Evolutionary conservation across 352 stramenopile genomes (phyloP), one percentile per base, ranked within the genome.

Genomic region (Pythium plurisporium): DNA sequence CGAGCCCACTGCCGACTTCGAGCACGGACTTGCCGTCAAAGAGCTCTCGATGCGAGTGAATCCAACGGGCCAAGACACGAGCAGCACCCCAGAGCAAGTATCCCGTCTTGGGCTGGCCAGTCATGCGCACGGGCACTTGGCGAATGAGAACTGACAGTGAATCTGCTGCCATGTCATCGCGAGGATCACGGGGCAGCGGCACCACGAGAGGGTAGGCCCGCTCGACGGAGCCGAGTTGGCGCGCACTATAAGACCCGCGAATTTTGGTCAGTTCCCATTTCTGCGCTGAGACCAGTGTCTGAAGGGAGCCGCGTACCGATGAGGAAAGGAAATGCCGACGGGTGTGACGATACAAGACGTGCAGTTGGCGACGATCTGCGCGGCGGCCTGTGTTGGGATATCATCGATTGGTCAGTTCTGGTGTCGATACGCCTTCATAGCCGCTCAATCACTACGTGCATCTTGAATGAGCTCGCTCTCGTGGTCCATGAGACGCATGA

Each of bases 41-140:
- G 5, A 89, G 53, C 23, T 91, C 78, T 15, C 85, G 82, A 34
- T 91, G 77, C 23, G 87, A 65, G 51, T 95, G 82, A 34, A 93
- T 75, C 82, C 82, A 95, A 5, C 85, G 79, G 9, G 81, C 81
- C 5, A 95, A 69, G 14, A 95, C 79, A 40, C 89, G 86, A 0
- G 85, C 79, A 1, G 85, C 85, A 8, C 85, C 85, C 85, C 85
- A 95, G 23, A 95, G 65, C 8, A 91, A 52, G 51, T 95, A 95
- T 3, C 85, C 85, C 1, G 85, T 95, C 66, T 95, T 95, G 4
- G 81, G 74, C 37, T 95, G 85, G 0, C 85, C 82, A 10, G 80
- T 95, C 85, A 95, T 95, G 25, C 85, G 82, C 26, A 65, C 87
- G 7, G 75, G 79, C 2, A 95, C 81, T 43, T 92, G 82, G 26